Conservation (phyloP, 306 rosid genomes). For the Cucurbita moschata region DNA sequence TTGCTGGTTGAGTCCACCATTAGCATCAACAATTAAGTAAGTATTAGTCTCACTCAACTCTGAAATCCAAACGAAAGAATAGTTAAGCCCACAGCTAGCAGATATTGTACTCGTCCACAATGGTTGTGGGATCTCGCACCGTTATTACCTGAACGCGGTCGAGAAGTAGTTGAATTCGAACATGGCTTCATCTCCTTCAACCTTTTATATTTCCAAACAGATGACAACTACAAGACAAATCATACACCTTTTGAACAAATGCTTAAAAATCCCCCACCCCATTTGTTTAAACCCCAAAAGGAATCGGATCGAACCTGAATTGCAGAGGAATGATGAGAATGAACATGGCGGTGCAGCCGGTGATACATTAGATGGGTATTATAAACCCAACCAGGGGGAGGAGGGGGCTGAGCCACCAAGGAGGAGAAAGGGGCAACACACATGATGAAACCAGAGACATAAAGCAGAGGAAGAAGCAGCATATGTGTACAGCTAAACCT, state of each 20-base stretch:
- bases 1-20: slow-evolving; percentile 98
- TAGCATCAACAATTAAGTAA: slow-evolving; percentile 82
- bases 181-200: slow-evolving; percentile 76
- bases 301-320: slow-evolving; percentile 31
- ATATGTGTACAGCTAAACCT: slow-evolving; percentile 65
- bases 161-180: slow-evolving; percentile 48
- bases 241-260: background rate
- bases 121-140: background rate
- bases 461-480: slow-evolving; percentile 57
- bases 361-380: slow-evolving; percentile 54
- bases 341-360: slow-evolving; percentile 45
- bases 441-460: slow-evolving; percentile 71
- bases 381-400: slow-evolving; percentile 74
- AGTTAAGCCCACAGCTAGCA: background rate
- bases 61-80: slow-evolving; percentile 22
- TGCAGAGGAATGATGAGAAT: slow-evolving; percentile 57
- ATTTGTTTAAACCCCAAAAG: background rate
- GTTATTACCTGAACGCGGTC: slow-evolving; percentile 41
- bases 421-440: slow-evolving; percentile 75
- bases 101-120: no score
- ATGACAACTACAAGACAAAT: slow-evolving; percentile 45
- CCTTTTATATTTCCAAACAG: slow-evolving; percentile 83
- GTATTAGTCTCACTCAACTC: slow-evolving; percentile 41
- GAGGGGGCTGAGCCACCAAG: slow-evolving; percentile 39
- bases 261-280: background rate